Base-by-base conservation (phyloP, 495 filamentous ascomycete genomes). In the Evernia prunastri region DNA sequence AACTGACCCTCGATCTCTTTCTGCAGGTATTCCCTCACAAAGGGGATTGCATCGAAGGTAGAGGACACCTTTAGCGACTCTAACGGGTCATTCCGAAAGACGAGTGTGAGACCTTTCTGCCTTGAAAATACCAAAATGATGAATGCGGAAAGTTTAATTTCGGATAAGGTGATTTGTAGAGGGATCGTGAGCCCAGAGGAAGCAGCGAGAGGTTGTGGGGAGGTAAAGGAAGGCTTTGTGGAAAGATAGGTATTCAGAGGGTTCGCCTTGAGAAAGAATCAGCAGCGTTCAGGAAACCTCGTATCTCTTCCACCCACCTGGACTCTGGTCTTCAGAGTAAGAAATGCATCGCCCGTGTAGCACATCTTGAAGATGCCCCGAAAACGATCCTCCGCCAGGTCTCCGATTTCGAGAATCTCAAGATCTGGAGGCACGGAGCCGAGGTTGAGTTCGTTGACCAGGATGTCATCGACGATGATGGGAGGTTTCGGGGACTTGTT, bases 321-420 rank as follows among this genome's bases (percentile, higher is more conserved):
- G 57, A 98, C 94, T 73, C 91, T 83, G 47, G 94, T 98, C 72
- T 89, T 91, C 45, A 98, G 82, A 27, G 94, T 97, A 76, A 98
- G 77, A 71, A 89, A 97, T 23, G 94, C 93, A 73, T 98, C 93
- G 58, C 94, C 94, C 15, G 87, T 86, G 74, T 98, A 98, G 72
- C 88, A 91, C 93, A 98, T 96, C 75, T 96, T 96, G 78, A 98
- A 98, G 70, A 98, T 96, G 66, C 94, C 94, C 63, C 94, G 84
- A 78, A 98, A 98, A 43, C 94, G 82, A 80, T 98, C 94, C 77
- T 97, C 93, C 58, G 95, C 94, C 70, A 98, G 73, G 74, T 98
- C 94, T 40, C 94, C 94, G 71, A 98, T 92, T 80, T 98, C 94
- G 72, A 97, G 73, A 51, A 98, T 96, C 79, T 98, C 94, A 63